These are phyloP conservation scores for Gracilariopsis chorda DNA, from an alignment of 23 red algal genomes.

Conservation along the genomic window DNA sequence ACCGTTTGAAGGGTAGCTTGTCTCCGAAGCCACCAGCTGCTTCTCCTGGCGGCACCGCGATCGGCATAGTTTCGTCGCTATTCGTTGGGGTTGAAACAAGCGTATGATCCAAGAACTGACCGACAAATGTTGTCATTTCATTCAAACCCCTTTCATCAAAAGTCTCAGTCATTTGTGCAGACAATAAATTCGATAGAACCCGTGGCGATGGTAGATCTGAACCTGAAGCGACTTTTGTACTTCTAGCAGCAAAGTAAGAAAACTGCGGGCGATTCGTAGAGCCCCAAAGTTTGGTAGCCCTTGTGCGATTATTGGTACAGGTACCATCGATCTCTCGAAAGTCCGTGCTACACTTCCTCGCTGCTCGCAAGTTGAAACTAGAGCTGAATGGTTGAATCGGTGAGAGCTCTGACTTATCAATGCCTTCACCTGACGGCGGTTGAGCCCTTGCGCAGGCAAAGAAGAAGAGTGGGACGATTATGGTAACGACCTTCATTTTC, in stretches of 20 bases:
- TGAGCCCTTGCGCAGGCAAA: background rate
- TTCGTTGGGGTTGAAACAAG: constrained; percentile 32
- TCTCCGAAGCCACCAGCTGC: background rate
- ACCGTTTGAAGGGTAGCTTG: background rate
- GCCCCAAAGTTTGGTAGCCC: background rate
- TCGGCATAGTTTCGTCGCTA: background rate
- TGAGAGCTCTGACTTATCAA: background rate
- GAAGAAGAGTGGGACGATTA: background rate
- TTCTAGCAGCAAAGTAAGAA: background rate
- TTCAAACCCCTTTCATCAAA: constrained; percentile 27
- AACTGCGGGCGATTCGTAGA: constrained; percentile 25
- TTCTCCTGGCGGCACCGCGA: background rate
- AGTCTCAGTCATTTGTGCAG: background rate
- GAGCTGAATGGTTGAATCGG: background rate
- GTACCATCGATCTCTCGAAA: background rate
- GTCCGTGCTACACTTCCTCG: background rate
- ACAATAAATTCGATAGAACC: constrained; percentile 26
- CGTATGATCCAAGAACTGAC: constrained; percentile 58
- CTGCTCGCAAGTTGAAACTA: background rate
- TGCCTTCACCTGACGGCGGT: background rate
- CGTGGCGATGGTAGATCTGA: background rate
- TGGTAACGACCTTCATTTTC: background rate
- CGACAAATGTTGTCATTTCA: constrained; percentile 47
- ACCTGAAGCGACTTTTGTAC: background rate
- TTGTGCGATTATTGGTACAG: constrained; percentile 26